Percentiles rank a stretch among this genome's conserved stretches.
phyloP scores from a whole-genome alignment of 257 asterid genomes.

The Nicotiana obtusifolia region DNA sequence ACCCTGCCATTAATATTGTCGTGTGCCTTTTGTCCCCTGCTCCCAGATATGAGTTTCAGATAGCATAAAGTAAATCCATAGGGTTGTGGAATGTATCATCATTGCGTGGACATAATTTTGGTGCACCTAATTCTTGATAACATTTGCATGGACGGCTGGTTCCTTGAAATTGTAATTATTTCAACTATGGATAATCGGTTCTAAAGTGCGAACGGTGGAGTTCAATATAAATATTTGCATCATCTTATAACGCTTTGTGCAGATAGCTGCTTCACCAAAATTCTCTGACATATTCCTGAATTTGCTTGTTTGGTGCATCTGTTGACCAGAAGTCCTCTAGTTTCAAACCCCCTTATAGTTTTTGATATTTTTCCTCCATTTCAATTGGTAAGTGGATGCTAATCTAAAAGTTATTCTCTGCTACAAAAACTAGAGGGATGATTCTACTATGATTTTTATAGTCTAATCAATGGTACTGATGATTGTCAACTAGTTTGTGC shows the following conservation, averaged over 20 bases:
- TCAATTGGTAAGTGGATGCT: no score
- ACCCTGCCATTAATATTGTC: background rate
- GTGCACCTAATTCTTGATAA: background rate
- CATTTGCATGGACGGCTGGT: background rate
- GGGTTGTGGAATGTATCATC: background rate
- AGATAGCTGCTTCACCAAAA: background rate
- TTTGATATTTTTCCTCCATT: no score
- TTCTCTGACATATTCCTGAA: background rate
- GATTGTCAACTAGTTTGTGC: background rate
- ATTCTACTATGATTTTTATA: no score
- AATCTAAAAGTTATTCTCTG: no score
- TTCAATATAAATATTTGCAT: background rate
- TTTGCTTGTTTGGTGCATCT: background rate
- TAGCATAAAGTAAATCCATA: background rate
- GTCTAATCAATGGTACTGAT: background rate
- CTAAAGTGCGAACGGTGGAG: background rate
- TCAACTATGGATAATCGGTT: background rate
- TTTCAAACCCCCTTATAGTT: no score
- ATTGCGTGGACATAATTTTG: background rate
- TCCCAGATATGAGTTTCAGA: background rate
- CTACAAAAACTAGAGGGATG: no score
- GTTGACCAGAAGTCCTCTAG: no score
- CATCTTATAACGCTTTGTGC: background rate
- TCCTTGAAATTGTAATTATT: background rate
- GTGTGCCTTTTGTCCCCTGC: background rate